Evolutionary conservation across 2,329 filamentous ascomycete genomes (phyloP), one percentile per base, ranked within the genome.

Genomic region (Hymenoscyphus albidus): DNA sequence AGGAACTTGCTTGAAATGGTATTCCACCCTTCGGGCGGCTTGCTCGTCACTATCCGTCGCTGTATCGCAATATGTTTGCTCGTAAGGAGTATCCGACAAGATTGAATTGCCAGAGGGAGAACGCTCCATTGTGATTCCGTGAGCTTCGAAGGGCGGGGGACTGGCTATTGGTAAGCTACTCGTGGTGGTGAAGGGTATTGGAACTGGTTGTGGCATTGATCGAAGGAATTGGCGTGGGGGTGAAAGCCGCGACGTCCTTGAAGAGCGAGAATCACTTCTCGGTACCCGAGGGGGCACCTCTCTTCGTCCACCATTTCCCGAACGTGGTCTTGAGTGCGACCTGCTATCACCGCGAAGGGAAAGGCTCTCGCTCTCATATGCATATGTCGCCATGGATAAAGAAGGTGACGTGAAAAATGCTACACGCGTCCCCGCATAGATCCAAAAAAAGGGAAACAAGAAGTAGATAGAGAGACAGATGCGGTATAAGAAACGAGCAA

Each of bases 51-150:
- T 61, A 57, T 42, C 56, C 32, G 62, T 66, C 40, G 70, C 68
- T 60, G 65, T 69, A 64, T 69, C 54, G 48, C 64, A 65, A 55
- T 65, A 44, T 14, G 13, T 42, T 32, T 65, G 67, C 39, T 67
- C 64, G 61, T 68, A 68, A 38, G 68, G 65, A n/a, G 68, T 63
- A 61, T 72, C 71, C 38, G 73, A 73, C 35, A 72, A 66, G 27
- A 75, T 75, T 42, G 72, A 74, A 56, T 72, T 70, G n/a, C 73
- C 73, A 1, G 72, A 74, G 1, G 69, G 65, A 14, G 73, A 74
- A 10, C 72, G 70, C 59, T 75, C 73, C 72, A 75, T 74, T 5
- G 67, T 68, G 40, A 72, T 70, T 62, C 69, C 64, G 57, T 64
- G 55, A 12, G 61, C 31, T 13, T 68, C 58, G 5, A 67, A 64